A percentile compares a stretch with the other conserved stretches of the same genome.
These are phyloP conservation scores for Pelargonium cotyledonis DNA, from an alignment of 441 rosid genomes.

Conservation along the genomic window DNA sequence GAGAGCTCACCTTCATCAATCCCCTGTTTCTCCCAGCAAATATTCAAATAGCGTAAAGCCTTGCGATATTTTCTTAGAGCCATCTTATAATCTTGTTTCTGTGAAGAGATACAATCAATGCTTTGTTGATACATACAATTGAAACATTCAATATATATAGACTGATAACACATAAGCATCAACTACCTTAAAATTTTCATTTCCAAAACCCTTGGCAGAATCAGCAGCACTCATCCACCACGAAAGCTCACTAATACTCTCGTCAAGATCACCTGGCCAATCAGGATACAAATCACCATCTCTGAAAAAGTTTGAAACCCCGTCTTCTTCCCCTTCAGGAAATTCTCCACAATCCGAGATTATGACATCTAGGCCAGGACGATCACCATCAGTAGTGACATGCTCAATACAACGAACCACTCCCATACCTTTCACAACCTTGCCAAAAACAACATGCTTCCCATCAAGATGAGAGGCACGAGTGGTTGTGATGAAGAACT, in stretches of 20 bases:
- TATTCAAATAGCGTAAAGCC: slow-evolving; percentile 80
- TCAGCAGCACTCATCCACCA: slow-evolving; percentile 95
- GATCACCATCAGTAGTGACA: slow-evolving; percentile 44
- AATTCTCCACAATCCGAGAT: slow-evolving; percentile 76
- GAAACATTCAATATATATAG: neutral
- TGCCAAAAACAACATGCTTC: slow-evolving; percentile 90
- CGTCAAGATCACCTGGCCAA: slow-evolving; percentile 81
- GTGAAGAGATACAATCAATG: neutral
- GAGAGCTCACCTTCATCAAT: slow-evolving; percentile 65
- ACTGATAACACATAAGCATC: neutral
- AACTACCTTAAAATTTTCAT: slow-evolving; percentile 68
- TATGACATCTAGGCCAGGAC: slow-evolving; percentile 49
- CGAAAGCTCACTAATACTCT: slow-evolving; percentile 52
- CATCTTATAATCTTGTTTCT: slow-evolving; percentile 94
- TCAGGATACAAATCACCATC: slow-evolving; percentile 86
- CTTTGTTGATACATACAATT: neutral
- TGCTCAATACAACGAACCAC: slow-evolving; percentile 83
- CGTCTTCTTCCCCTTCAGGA: slow-evolving; percentile 71
- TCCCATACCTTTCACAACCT: slow-evolving; percentile 86
- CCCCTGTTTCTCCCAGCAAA: slow-evolving; percentile 98
- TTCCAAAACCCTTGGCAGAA: slow-evolving; percentile 64
- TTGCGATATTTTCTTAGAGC: slow-evolving; percentile 86
- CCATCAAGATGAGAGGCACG: slow-evolving; percentile 86
- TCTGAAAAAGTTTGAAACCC: slow-evolving; percentile 65
- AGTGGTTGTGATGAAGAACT: slow-evolving; percentile 85